Base-by-base conservation (phyloP, 2,329 filamentous ascomycete genomes). In the Botrytis fragariae region DNA sequence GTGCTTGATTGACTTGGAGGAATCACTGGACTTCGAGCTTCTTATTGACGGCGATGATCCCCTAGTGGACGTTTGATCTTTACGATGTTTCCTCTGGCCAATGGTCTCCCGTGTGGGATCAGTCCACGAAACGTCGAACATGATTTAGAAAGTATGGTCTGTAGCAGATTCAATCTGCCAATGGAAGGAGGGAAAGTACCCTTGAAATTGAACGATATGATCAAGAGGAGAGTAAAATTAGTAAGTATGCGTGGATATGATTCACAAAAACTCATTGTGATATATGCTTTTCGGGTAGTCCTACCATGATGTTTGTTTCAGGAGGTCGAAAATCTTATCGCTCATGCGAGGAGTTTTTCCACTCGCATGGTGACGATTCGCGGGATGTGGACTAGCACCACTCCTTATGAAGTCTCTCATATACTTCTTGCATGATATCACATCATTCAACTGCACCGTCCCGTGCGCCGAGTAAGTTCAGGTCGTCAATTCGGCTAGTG, bases 111-210 rank as follows among this genome's bases (percentile, higher is more conserved):
- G 73, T 44, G 74, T 67, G 35, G 79, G 78, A 71, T 81, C 80
- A 12, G 75, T 76, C 78, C 79, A 81, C 59, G 78, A 77, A 64
- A 79, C 78, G 71, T 81, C 79, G 72, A 81, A 81, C 80, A 81
- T 81, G 22, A n/a, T 63, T 60, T 69, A 32, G n/a, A 32, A 74
- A 71, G 74, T 37, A 8, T 22, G 45, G 32, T 76, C 67, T 72
- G 42, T 69, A 74, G 74, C 62, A 71, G 48, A n/a, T 35, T 63
- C 14, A 9, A 44, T 74, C 63, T 75, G 72, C 63, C 48, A 69
- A 44, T 60, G 18, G 42, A 45, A 51, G 54, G 48, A 59, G 42
- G 48, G 37, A 39, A 69, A 67, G 54, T 48, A 68, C 63, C 62
- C 63, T 60, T 72, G 71, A 72, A 72, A 48, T 59, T 29, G 63